phyloP scores from a whole-genome alignment of 139 green algal species.

The Chlorella ohadii region DNA sequence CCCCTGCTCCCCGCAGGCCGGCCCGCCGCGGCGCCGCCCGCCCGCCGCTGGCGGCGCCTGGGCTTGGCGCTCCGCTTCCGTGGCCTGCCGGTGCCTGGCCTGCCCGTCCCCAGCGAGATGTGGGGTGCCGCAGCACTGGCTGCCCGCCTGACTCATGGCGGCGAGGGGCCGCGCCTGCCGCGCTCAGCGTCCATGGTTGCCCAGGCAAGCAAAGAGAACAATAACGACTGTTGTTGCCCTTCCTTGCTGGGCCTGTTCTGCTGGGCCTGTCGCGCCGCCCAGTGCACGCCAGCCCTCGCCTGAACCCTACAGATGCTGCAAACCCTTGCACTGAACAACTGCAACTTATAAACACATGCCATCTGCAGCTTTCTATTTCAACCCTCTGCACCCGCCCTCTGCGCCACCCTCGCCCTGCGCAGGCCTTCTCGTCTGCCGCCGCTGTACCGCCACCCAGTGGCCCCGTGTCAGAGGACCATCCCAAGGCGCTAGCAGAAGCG shows the following conservation, averaged over 20 bases:
- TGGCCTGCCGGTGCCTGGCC: not conserved
- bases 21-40: not conserved
- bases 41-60: not conserved
- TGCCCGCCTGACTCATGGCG: constrained; percentile 3
- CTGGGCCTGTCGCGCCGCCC: too few relatives aligned
- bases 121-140: constrained; percentile 38
- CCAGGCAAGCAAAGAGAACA: not conserved
- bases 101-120: constrained; percentile 37
- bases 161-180: not conserved
- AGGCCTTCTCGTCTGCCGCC: constrained; percentile 12
- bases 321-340: too few relatives aligned
- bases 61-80: constrained; percentile 1
- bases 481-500: constrained; percentile 43
- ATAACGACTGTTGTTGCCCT: too few relatives aligned
- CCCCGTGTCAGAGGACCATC: constrained; percentile 26
- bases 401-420: not conserved
- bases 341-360: too few relatives aligned
- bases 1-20: not conserved
- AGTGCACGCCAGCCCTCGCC: too few relatives aligned
- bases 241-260: too few relatives aligned
- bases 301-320: too few relatives aligned
- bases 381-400: not conserved
- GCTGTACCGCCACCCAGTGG: not conserved
- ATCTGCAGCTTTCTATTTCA: too few relatives aligned
- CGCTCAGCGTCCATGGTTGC: constrained; percentile 1